A percentile compares a stretch with the other conserved stretches of the same genome.
phyloP scores from a whole-genome alignment of 2,329 filamentous ascomycete genomes.

The Fusarium sp. region DNA sequence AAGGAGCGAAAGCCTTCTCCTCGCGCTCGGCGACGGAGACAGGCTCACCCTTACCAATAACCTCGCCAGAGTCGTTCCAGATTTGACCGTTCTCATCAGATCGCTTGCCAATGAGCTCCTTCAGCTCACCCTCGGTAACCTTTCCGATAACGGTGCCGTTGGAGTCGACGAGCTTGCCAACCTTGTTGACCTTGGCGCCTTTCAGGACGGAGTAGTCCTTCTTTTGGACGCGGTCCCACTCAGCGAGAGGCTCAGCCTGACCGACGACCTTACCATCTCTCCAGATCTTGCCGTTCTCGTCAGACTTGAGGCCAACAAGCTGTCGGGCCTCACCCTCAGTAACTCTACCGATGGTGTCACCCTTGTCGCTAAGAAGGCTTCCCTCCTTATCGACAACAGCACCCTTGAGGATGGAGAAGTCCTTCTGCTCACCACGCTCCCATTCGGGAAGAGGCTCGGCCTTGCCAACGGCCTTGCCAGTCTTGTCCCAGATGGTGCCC shows the following conservation, averaged over 20 bases:
- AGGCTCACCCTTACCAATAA: constrained; percentile 73
- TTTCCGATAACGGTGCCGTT: constrained; percentile 66
- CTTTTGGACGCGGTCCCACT: constrained; percentile 58
- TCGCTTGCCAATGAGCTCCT: constrained; percentile 70
- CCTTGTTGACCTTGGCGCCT: constrained; percentile 66
- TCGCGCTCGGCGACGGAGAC: constrained; percentile 62
- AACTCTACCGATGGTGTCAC: constrained; percentile 67
- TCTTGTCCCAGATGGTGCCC: constrained; percentile 71
- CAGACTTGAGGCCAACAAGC: constrained; percentile 72
- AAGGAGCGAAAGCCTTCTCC: constrained; percentile 60
- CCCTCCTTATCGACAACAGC: constrained; percentile 57
- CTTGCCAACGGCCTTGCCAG: constrained; percentile 71
- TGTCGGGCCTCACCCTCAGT: constrained; percentile 69
- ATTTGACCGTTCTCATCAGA: constrained; percentile 73
- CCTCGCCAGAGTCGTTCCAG: constrained; percentile 74
- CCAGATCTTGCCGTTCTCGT: constrained; percentile 73
- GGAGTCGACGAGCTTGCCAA: constrained; percentile 64
- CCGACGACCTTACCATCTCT: constrained; percentile 73
- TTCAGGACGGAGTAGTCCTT: constrained; percentile 57
- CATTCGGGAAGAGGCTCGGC: constrained; percentile 69
- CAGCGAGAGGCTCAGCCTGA: constrained; percentile 69
- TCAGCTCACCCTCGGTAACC: constrained; percentile 69
- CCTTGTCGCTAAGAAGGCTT: constrained; percentile 62
- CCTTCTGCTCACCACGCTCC: constrained; percentile 55
- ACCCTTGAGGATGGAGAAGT: constrained; percentile 32